Conservation (phyloP, 2,329 filamentous ascomycete species). For the Alternaria consortialis region DNA sequence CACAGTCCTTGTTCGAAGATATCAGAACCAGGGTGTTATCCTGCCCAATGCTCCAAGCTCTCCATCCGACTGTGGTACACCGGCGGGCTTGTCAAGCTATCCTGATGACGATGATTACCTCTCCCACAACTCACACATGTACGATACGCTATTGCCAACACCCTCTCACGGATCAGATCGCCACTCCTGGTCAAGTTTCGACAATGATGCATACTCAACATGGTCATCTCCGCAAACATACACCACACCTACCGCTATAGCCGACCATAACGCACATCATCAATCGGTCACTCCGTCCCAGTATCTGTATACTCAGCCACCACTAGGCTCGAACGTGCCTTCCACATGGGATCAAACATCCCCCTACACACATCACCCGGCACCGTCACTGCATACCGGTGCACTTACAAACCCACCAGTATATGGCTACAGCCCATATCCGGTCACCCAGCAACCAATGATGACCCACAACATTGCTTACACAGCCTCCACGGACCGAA, state of each 20-base stretch:
- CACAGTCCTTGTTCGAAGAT: constrained; percentile 43
- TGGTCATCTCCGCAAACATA: constrained; percentile 40
- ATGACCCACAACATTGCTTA: constrained; percentile 23
- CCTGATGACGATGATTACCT: constrained; percentile 33
- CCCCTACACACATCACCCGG: constrained; percentile 26
- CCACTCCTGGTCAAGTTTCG: constrained; percentile 33
- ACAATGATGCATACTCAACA: constrained; percentile 28
- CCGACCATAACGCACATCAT: constrained; percentile 17
- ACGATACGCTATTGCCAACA: constrained; percentile 29
- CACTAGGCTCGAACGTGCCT: constrained; percentile 13
- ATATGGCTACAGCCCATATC: constrained; percentile 27
- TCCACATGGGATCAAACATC: constrained; percentile 30
- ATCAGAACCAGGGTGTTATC: constrained; percentile 41
- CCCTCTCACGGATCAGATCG: constrained; percentile 29
- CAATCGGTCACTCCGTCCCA: constrained; percentile 13
- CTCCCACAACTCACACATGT: constrained; percentile 22
- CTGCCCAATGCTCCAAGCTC: constrained; percentile 35
- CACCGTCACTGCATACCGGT: constrained; percentile 25
- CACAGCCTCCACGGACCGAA: constrained; percentile 22
- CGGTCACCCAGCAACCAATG: constrained; percentile 24
- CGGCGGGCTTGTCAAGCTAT: constrained; percentile 19
- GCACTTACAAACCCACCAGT: constrained; percentile 18
- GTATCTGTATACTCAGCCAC: constrained; percentile 25
- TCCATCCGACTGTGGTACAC: constrained; percentile 30
- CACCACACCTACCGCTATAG: constrained; percentile 16